phyloP scores from a whole-genome alignment of 2,329 filamentous ascomycete species.

The Alternaria viburni region DNA sequence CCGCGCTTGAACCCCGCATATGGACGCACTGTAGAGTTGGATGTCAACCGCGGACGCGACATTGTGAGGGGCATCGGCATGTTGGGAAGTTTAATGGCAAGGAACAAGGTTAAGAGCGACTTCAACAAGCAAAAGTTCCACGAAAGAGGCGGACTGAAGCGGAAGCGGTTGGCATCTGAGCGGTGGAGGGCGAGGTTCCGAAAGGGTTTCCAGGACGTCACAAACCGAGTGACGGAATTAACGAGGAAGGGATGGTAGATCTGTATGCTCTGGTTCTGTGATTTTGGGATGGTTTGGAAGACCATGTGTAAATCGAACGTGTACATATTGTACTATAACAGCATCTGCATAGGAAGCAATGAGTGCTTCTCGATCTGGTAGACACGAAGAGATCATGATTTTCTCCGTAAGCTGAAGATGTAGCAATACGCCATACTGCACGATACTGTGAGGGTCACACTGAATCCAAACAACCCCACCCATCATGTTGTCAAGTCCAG shows the following conservation, averaged over 20 bases:
- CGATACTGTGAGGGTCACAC: not conserved
- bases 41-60: constrained; percentile 48
- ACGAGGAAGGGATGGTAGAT: constrained; percentile 80
- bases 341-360: constrained; percentile 3
- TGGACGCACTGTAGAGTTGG: constrained; percentile 51
- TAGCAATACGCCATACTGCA: not conserved
- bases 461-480: not conserved
- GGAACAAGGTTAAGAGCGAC: constrained; percentile 67
- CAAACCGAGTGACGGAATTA: constrained; percentile 71
- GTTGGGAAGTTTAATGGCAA: constrained; percentile 50
- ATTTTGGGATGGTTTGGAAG: not conserved
- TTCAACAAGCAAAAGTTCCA: constrained; percentile 69
- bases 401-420: not conserved
- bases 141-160: constrained; percentile 76
- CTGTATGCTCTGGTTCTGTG: not conserved
- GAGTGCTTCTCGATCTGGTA: not conserved
- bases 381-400: not conserved
- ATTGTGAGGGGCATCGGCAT: constrained; percentile 55
- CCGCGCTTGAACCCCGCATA: constrained; percentile 48
- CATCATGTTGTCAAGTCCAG: not conserved
- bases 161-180: constrained; percentile 74
- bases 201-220: constrained; percentile 69
- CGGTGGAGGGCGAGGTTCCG: constrained; percentile 74
- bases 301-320: not conserved
- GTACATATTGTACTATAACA: constrained; percentile 5